phyloP scores from a whole-genome alignment of 2,329 filamentous ascomycete species.

The Fusarium veterinarium region DNA sequence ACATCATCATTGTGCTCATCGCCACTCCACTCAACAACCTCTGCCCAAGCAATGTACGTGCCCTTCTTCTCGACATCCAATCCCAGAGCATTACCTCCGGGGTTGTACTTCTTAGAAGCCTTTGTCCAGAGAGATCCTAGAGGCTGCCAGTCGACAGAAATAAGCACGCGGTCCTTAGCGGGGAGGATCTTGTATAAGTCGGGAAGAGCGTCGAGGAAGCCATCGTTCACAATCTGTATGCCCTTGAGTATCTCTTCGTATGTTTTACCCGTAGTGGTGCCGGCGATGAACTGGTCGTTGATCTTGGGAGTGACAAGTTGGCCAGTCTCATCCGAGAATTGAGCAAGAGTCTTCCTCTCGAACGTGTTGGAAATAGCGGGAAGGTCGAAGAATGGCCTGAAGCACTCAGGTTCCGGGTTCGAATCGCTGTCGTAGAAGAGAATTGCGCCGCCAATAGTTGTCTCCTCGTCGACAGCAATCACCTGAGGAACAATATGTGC shows the following conservation, averaged over 20 bases:
- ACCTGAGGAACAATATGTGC: conserved; percentile 33
- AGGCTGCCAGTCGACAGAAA: conserved; percentile 33
- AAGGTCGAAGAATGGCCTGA: conserved; percentile 24
- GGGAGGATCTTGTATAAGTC: conserved; percentile 14
- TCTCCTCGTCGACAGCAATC: conserved; percentile 19
- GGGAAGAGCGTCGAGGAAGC: conserved; percentile 14
- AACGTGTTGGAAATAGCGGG: conserved; percentile 23
- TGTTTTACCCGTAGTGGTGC: conserved; percentile 18
- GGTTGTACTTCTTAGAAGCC: conserved; percentile 21
- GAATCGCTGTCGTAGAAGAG: conserved; percentile 34
- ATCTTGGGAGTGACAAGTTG: conserved; percentile 21
- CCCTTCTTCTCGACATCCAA: conserved; percentile 24
- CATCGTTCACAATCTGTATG: conserved; percentile 11
- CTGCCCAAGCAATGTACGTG: conserved; percentile 31
- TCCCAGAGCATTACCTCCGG: conserved; percentile 10
- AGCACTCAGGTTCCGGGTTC: conserved; percentile 21
- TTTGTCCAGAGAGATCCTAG: conserved; percentile 17
- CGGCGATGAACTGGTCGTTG: conserved; percentile 31
- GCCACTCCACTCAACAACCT: conserved; percentile 31
- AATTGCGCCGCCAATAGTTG: conserved; percentile 21
- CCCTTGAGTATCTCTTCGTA: conserved; percentile 21
- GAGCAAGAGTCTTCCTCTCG: conserved; percentile 10
- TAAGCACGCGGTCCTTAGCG: conserved; percentile 6
- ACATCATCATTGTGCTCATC: conserved; percentile 27
- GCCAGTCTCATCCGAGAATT: conserved; percentile 24